phyloP scores from a whole-genome alignment of 371 early-diverging fungal genomes.

The Rhizopus stolonifer region DNA sequence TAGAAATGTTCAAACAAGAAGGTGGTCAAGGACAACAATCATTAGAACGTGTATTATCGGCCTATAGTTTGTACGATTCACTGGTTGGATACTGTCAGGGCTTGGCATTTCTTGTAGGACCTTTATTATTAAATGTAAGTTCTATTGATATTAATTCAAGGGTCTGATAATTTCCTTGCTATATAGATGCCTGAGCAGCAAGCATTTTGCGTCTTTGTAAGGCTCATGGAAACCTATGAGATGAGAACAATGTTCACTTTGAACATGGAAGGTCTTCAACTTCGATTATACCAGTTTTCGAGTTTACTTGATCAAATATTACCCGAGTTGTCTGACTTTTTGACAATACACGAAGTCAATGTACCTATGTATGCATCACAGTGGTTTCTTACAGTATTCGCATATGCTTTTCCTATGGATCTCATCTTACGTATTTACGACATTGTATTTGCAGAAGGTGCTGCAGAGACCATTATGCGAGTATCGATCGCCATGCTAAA shows the following conservation, averaged over 20 bases:
- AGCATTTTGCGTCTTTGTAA: slow-evolving; percentile 86
- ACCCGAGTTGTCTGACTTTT: slow-evolving; percentile 69
- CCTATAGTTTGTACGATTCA: slow-evolving; percentile 86
- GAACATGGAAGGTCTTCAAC: slow-evolving; percentile 77
- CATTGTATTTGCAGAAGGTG: slow-evolving; percentile 77
- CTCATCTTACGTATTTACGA: slow-evolving; percentile 75
- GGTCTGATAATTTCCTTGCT: too few species aligned
- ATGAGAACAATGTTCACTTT: slow-evolving; percentile 73
- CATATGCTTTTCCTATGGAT: slow-evolving; percentile 75
- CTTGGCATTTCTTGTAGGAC: slow-evolving; percentile 87
- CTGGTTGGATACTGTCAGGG: slow-evolving; percentile 97
- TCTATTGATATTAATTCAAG: too few species aligned
- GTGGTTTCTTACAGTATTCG: slow-evolving; percentile 86
- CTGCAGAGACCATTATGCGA: slow-evolving; percentile 74
- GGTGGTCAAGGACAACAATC: slow-evolving; percentile 82
- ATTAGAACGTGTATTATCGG: slow-evolving; percentile 80
- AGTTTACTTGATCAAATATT: slow-evolving; percentile 69
- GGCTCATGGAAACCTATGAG: slow-evolving; percentile 82
- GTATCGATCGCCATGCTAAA: slow-evolving; percentile 79
- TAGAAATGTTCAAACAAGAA: slow-evolving; percentile 81
- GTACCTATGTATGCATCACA: slow-evolving; percentile 84
- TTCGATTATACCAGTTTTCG: slow-evolving; percentile 78
- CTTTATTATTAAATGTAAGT: slow-evolving; percentile 79
- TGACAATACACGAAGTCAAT: slow-evolving; percentile 65
- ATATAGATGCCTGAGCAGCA: slow-evolving; percentile 83